Evolutionary conservation across 768 basidiomycete species (phyloP).

Genomic region (Pleurotus djamor): DNA sequence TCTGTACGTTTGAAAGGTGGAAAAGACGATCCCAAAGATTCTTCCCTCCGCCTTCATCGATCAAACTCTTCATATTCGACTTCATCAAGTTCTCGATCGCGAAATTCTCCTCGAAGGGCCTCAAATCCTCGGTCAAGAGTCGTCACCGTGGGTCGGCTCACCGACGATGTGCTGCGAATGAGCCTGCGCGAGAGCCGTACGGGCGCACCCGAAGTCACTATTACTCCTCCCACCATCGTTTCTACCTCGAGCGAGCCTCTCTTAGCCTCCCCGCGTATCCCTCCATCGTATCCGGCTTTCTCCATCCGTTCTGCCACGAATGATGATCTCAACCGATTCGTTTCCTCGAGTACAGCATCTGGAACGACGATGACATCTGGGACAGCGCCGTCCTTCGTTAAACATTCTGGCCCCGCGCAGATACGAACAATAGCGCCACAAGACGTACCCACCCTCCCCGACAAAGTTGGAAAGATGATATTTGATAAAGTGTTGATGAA

Average conservation of each 20-base stretch:
- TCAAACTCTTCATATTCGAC: slow-evolving; percentile 30
- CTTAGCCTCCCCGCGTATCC: slow-evolving; percentile 23
- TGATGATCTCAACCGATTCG: slow-evolving; percentile 84
- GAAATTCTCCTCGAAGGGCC: slow-evolving; percentile 12
- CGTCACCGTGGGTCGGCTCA: slow-evolving; percentile 13
- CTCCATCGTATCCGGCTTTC: slow-evolving; percentile 48
- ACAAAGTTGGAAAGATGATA: slow-evolving; percentile 83
- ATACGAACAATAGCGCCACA: slow-evolving; percentile 79
- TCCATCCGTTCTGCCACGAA: slow-evolving; percentile 51
- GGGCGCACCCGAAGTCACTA: not conserved
- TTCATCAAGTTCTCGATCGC: slow-evolving; percentile 20
- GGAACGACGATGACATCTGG: slow-evolving; percentile 73
- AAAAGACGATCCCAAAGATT: slow-evolving; percentile 29
- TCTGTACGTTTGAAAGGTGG: slow-evolving; percentile 11
- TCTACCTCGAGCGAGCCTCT: slow-evolving; percentile 19
- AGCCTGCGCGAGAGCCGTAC: slow-evolving; percentile 17
- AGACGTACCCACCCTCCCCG: slow-evolving; percentile 74
- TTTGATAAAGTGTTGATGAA: slow-evolving; percentile 82
- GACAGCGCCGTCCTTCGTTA: slow-evolving; percentile 80
- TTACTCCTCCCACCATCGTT: slow-evolving; percentile 16
- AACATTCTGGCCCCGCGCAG: slow-evolving; percentile 77
- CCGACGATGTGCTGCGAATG: slow-evolving; percentile 20
- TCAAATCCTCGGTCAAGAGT: not conserved
- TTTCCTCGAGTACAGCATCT: slow-evolving; percentile 83
- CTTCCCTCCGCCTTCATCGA: slow-evolving; percentile 24